Evolutionary conservation across 768 basidiomycete genomes (phyloP).

Genomic region (Rhodocollybia butyracea): DNA sequence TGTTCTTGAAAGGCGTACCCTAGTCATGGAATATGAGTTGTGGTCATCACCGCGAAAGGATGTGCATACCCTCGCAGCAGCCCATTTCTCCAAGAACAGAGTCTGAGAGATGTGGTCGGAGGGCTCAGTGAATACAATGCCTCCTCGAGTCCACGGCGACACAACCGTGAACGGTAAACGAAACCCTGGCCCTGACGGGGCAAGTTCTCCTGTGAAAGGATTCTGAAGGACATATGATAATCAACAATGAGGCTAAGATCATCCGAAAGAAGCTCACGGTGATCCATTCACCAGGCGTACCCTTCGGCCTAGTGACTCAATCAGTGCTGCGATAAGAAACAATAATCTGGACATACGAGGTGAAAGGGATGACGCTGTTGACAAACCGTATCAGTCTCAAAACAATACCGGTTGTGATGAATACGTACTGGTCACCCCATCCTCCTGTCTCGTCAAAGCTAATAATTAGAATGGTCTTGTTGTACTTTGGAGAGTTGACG

Average conservation of each 20-base stretch:
- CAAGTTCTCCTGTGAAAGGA: not conserved
- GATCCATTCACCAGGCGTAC: not conserved
- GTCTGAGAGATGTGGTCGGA: not conserved
- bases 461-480: too few species aligned
- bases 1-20: not conserved
- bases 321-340: not conserved
- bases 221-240: not conserved
- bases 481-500: too few species aligned
- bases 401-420: too few species aligned
- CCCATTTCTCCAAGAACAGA: conserved; percentile 6
- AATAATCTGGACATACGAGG: not conserved
- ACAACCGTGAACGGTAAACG: conserved; percentile 2
- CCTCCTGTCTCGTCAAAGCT: too few species aligned
- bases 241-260: not conserved
- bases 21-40: not conserved
- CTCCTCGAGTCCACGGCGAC: too few species aligned
- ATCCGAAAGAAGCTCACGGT: not conserved
- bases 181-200: not conserved
- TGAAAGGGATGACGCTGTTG: not conserved
- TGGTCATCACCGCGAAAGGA: too few species aligned
- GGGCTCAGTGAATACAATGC: not conserved
- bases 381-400: too few species aligned
- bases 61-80: not conserved
- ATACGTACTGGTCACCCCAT: too few species aligned
- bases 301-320: not conserved